Conservation (phyloP, 2,329 filamentous ascomycete species). For the Penicillium decumbens region DNA sequence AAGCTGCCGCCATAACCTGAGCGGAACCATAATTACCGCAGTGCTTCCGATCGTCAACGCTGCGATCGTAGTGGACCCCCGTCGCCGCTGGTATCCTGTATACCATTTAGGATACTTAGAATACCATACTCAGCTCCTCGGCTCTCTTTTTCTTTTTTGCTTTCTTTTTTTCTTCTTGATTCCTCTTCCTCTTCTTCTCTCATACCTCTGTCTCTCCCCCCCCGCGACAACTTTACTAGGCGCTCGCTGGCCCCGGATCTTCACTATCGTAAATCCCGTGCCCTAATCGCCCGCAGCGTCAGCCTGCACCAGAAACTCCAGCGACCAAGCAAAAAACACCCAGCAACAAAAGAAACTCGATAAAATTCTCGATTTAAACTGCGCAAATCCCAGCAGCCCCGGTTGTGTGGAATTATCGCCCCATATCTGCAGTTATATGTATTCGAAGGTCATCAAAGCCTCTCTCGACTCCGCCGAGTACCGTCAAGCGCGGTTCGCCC, state of each 20-base stretch:
- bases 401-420: neutral
- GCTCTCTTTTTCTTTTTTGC: neutral
- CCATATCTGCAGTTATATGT: slow-evolving; percentile 30
- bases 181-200: slow-evolving; percentile 5
- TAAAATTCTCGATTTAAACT: neutral
- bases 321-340: neutral
- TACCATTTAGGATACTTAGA: neutral
- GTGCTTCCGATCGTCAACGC: neutral
- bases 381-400: neutral
- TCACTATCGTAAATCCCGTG: slow-evolving; percentile 4
- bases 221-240: neutral
- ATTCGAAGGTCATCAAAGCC: slow-evolving; percentile 26
- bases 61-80: neutral
- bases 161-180: slow-evolving; percentile 5
- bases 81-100: neutral
- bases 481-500: slow-evolving; percentile 33
- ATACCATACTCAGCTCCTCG: neutral
- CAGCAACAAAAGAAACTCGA: neutral
- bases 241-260: slow-evolving; percentile 1
- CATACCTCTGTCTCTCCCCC: neutral
- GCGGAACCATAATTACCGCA: neutral
- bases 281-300: neutral
- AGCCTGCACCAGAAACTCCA: neutral
- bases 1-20: neutral
- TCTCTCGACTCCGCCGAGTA: slow-evolving; percentile 27